Evolutionary conservation across 768 basidiomycete species (phyloP), one percentile per base, ranked within the genome.

Genomic region (Termitomyces titanicus): DNA sequence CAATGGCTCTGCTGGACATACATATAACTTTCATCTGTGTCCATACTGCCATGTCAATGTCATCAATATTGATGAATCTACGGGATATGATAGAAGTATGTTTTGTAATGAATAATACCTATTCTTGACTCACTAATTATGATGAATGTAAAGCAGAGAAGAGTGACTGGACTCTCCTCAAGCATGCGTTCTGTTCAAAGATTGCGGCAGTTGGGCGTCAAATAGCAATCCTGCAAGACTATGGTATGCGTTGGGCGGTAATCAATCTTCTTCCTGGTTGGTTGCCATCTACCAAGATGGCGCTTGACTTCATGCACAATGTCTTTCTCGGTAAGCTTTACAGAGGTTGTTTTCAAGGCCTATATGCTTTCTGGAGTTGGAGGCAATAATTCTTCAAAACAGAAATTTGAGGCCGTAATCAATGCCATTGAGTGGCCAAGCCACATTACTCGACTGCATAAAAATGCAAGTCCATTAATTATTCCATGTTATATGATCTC

Each of bases 391-490:
- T 69, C 64, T 0, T 44, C 53, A 10, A 66, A 63, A 33, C 38
- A 58, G 45, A 53, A 44, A 2, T 67, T 71, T 40, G 64, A 71
- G 48, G 39, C 53, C 7, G 25, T 60, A 3, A 61, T 71, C 45
- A 2, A n/a, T n/a, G n/a, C n/a, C n/a, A n/a, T n/a, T n/a, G n/a
- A n/a, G n/a, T n/a, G n/a, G n/a, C n/a, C n/a, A n/a, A n/a, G n/a
- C n/a, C n/a, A n/a, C n/a, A n/a, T n/a, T n/a, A n/a, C n/a, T n/a
- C n/a, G n/a, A n/a, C 60, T 72, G 1, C 71, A 69, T 3, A 69
- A 69, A 34, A 72, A 72, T 61, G 67, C 70, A 51, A 24, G 68
- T 63, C n/a, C n/a, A n/a, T n/a, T n/a, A n/a, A n/a, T n/a, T n/a
- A n/a, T n/a, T n/a, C n/a, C n/a, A n/a, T n/a, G n/a, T n/a, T n/a